Evolutionary conservation across 2,329 filamentous ascomycete species (phyloP), one percentile per base, ranked within the genome.

Genomic region (Cryphonectria parasitica): DNA sequence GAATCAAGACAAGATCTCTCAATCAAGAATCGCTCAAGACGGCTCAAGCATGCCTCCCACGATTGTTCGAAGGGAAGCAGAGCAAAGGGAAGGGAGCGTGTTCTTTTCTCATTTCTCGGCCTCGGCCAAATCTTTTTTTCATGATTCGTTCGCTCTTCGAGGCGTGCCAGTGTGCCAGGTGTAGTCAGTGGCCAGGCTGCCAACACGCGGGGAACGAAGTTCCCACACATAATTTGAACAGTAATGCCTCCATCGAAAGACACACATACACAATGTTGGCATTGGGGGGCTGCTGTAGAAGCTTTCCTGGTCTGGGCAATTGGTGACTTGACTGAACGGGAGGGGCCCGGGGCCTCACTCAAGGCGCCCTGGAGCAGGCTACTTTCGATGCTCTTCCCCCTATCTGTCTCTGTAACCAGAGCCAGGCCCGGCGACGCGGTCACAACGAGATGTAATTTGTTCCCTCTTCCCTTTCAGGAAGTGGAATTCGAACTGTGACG

Each of bases 31-130:
- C 61, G 41, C 64, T 66, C 67, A 71, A 71, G 67, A 69, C 67
- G 65, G 70, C 70, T 62, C 70, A 69, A 60, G 69, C 34, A 67
- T 58, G 58, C 67, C 64, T 69, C 66, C 67, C 67, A 61, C 70
- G 49, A 65, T 54, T 75, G 75, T 73, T 64, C 70, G 56, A 54
- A 62, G 34, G 56, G 41, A 68, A 66, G 58, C 65, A 56, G 19
- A 66, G 64, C 19, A 8, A 56, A 62, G 71, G 71, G 54, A 74
- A 68, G 70, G 68, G 72, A 74, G 72, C 76, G 73, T 79, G 76
- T 64, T 68, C 43, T 63, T 45, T 64, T 49, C 28, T 54, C 66
- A 69, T 72, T 67, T 65, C 64, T 66, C 60, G 56, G 56, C 58
- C 58, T 62, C 62, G 64, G 64, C 64, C 64, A 41, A 45, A 66